Evolutionary conservation across 1,139 yeast species (phyloP), one percentile per base, ranked within the genome.

Genomic region (Taiozyma sp.): DNA sequence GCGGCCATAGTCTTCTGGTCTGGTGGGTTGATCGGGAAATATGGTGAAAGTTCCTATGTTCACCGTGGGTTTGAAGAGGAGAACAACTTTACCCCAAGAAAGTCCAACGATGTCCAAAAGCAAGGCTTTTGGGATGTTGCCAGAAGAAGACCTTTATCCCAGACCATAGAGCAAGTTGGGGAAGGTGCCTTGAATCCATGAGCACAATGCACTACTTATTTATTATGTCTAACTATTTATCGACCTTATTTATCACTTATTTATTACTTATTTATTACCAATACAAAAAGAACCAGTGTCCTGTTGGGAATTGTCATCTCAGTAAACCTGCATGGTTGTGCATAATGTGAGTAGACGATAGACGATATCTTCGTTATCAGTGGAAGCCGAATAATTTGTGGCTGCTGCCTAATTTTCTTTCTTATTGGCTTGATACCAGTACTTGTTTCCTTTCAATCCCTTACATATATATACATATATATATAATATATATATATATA

Each of bases 101-200:
- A 52, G 22, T 48, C 52, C 3, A 34, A 51, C 2, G 51, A 47
- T 9, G 54, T 53, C 1, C 57, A 56, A 46, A 79, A 79, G 66
- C 93, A 86, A 70, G 83, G 83, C 40, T 87, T 87, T 73, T 88
- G 92, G 91, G 95, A 87, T 59, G 84, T 84, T 45, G 82, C 84
- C 70, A 81, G 83, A 73, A 83, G 96, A 75, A 81, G 89, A 66
- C 96, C 96, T 28, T 72, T 88, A 61, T 82, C 91, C 38, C 92
- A 87, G 70, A 87, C 96, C 22, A 79, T 86, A 41, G 87, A 82
- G 57, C 85, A 83, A 63, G 76, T 88, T 62, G 96, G 96, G 10
- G 61, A 60, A 22, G 63, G 61, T 30, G 61, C 57, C 1, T 56
- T 59, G 50, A 57, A 57, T 47, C 61, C 61, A 36, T 58, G 46